Percentiles rank a stretch among this genome's conserved stretches.
Evolutionary conservation across 352 stramenopile genomes (phyloP).

Genomic region (Pythium scleroteichum): DNA sequence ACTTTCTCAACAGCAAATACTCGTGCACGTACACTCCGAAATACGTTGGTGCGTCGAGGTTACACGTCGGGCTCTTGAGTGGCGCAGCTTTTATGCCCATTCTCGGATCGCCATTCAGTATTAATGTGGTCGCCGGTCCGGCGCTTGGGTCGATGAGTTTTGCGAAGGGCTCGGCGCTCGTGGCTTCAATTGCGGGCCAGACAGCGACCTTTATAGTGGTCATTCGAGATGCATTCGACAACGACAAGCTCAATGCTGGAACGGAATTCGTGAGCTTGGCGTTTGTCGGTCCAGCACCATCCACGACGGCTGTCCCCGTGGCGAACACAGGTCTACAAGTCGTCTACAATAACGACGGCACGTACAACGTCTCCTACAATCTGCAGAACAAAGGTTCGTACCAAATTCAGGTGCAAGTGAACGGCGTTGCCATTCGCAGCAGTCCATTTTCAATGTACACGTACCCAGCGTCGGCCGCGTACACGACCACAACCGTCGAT

Average conservation of each 20-base stretch:
- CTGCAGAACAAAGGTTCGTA: constrained; percentile 47
- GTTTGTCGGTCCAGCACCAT: constrained; percentile 39
- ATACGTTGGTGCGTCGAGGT: constrained; percentile 35
- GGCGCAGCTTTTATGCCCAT: constrained; percentile 30
- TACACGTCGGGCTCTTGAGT: constrained; percentile 38
- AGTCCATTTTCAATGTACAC: constrained; percentile 66
- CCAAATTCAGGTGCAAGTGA: constrained; percentile 44
- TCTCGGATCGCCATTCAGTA: constrained; percentile 48
- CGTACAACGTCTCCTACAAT: constrained; percentile 47
- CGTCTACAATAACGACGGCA: constrained; percentile 36
- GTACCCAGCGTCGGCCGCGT: constrained; percentile 43
- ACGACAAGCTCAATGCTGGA: constrained; percentile 61
- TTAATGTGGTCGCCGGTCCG: constrained; percentile 49
- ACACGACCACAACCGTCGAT: constrained; percentile 51
- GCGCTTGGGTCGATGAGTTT: constrained; percentile 47
- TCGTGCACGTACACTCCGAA: constrained; percentile 61
- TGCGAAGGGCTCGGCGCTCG: constrained; percentile 43
- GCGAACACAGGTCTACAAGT: constrained; percentile 28
- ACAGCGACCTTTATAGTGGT: constrained; percentile 48
- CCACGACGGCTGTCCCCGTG: constrained; percentile 16
- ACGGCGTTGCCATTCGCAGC: constrained; percentile 37
- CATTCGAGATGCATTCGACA: constrained; percentile 60
- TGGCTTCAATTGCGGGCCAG: constrained; percentile 54
- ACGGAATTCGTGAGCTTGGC: constrained; percentile 39
- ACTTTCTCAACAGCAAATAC: constrained; percentile 60